Conservation (phyloP, 371 early-diverging fungal species). For the Lichtheimia ornata region DNA sequence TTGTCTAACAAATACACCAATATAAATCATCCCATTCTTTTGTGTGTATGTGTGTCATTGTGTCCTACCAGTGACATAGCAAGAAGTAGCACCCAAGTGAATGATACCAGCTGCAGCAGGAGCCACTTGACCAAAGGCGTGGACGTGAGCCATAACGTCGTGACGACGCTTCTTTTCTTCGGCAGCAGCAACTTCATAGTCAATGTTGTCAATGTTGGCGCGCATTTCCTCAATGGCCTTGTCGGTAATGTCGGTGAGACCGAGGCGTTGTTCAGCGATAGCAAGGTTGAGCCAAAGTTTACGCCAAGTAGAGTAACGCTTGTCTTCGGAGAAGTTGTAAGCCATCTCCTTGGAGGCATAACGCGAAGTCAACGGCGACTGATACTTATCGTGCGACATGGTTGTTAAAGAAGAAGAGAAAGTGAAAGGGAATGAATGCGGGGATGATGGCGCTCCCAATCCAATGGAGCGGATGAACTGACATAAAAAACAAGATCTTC, state of each 20-base stretch:
- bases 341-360: conserved; percentile 98
- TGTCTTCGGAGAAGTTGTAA: conserved; percentile 93
- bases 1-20: conserved; percentile 64
- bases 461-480: no score
- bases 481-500: no score
- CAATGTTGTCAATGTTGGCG: conserved; percentile 84
- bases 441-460: no score
- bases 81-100: conserved; percentile 97
- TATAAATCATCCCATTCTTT: background rate
- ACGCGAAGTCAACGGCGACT: conserved; percentile 92
- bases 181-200: conserved; percentile 85
- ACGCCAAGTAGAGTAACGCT: conserved; percentile 94
- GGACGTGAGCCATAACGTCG: conserved; percentile 99
- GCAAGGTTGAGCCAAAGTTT: conserved; percentile 94
- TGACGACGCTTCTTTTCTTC: conserved; percentile 96
- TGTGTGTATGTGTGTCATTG: background rate
- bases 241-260: conserved; percentile 56
- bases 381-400: conserved; percentile 75
- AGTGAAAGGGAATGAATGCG: background rate
- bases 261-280: conserved; percentile 84
- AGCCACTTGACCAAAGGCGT: conserved; percentile 90
- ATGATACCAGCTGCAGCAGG: conserved; percentile 95
- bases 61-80: conserved; percentile 83
- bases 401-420: background rate
- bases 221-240: conserved; percentile 91